phyloP scores from a whole-genome alignment of 495 filamentous ascomycete species.

The Bacidia rubella region DNA sequence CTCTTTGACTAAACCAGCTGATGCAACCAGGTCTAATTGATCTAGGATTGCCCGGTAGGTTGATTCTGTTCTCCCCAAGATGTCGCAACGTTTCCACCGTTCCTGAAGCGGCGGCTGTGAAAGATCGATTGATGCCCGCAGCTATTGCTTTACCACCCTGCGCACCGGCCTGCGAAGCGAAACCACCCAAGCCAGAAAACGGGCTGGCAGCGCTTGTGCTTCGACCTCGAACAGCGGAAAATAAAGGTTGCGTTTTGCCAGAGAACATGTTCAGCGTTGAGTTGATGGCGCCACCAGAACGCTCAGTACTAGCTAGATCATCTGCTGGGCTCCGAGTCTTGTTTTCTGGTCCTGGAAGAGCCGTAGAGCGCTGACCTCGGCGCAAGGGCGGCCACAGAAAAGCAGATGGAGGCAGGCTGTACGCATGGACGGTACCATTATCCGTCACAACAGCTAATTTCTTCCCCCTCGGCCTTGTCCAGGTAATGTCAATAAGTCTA shows the following conservation, averaged over 20 bases:
- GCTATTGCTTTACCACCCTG: constrained; percentile 68
- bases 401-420: constrained; percentile 69
- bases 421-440: constrained; percentile 83
- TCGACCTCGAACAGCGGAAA: constrained; percentile 41
- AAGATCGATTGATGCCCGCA: constrained; percentile 67
- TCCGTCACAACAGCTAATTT: constrained; percentile 75
- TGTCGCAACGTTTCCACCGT: constrained; percentile 70
- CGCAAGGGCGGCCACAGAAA: constrained; percentile 84
- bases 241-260: constrained; percentile 43
- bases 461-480: constrained; percentile 71
- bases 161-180: constrained; percentile 52
- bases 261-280: constrained; percentile 45
- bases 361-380: constrained; percentile 33
- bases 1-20: constrained; percentile 37
- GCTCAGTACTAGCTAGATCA: constrained; percentile 35
- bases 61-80: constrained; percentile 69
- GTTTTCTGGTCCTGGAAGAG: constrained; percentile 18
- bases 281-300: constrained; percentile 47
- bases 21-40: constrained; percentile 37
- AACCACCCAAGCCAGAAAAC: constrained; percentile 35
- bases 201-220: constrained; percentile 36
- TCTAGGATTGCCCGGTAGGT: constrained; percentile 42
- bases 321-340: constrained; percentile 17
- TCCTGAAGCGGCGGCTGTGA: constrained; percentile 67
- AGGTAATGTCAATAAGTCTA: constrained; percentile 76